Evolutionary conservation across 345 rosid genomes (phyloP).

Genomic region (Citrus glauca): DNA sequence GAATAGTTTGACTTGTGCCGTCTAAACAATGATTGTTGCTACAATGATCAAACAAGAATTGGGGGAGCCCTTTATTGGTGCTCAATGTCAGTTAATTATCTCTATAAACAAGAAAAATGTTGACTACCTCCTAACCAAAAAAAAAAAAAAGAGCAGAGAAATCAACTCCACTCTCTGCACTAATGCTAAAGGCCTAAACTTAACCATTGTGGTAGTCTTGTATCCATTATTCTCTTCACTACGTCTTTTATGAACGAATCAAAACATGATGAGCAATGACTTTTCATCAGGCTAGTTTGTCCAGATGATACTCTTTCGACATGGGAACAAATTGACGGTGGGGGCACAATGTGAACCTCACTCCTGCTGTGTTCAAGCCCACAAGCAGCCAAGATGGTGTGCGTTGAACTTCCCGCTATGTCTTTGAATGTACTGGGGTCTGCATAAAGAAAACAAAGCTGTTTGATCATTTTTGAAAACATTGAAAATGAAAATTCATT

Average conservation of each 20-base stretch:
- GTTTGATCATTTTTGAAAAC: constrained; percentile 8
- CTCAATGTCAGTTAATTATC: constrained; percentile 27
- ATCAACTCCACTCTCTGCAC: constrained; percentile 2
- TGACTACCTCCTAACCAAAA: constrained; percentile 34
- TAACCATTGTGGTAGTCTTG: constrained; percentile 69
- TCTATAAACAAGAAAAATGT: constrained; percentile 29
- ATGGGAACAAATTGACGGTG: constrained; percentile 57
- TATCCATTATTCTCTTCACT: constrained; percentile 77
- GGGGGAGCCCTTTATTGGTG: constrained; percentile 21
- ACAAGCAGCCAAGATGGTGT: constrained; percentile 81
- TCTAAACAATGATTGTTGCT: constrained; percentile 23
- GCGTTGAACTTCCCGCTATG: constrained; percentile 66
- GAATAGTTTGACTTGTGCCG: constrained; percentile 11
- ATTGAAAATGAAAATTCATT: background rate
- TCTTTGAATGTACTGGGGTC: constrained; percentile 55
- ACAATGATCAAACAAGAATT: constrained; percentile 24
- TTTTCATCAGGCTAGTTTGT: constrained; percentile 67
- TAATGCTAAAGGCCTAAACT: constrained; percentile 67
- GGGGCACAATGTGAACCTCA: constrained; percentile 54
- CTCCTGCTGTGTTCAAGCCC: constrained; percentile 69
- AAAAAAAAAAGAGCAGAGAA: constrained; percentile 20
- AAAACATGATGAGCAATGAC: constrained; percentile 77
- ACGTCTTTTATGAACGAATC: constrained; percentile 79
- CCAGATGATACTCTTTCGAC: constrained; percentile 39
- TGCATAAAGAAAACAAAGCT: constrained; percentile 26